Percentiles rank a stretch among this genome's conserved stretches.
Evolutionary conservation across 495 filamentous ascomycete species (phyloP).

Genomic region (Hapsidospora chrysogenum): DNA sequence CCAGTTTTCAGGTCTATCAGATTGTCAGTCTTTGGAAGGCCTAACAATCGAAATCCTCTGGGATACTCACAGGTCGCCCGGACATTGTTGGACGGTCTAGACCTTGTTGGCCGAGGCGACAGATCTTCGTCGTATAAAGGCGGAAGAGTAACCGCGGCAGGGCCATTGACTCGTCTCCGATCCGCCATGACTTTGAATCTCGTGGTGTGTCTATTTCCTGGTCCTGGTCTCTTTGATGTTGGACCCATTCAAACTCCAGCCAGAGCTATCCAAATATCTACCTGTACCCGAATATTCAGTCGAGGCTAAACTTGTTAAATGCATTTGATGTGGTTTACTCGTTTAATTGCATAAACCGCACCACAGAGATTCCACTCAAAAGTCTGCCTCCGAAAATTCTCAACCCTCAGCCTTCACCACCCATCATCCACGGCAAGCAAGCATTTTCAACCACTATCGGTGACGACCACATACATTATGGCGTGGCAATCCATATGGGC

Average conservation of each 20-base stretch:
- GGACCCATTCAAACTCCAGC: slow-evolving; percentile 1
- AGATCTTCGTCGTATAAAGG: slow-evolving; percentile 43
- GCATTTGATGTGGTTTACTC: background rate
- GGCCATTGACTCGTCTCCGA: slow-evolving; percentile 81
- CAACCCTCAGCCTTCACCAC: no score
- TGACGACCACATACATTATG: background rate
- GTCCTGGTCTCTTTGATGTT: background rate
- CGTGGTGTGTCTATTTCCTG: slow-evolving; percentile 1
- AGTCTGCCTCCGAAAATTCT: no score
- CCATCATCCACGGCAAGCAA: no score
- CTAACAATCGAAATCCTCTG: background rate
- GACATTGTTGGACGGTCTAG: slow-evolving; percentile 40
- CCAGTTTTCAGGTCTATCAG: slow-evolving; percentile 71
- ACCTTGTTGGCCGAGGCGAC: slow-evolving; percentile 14
- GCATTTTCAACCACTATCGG: no score
- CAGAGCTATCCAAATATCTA: no score
- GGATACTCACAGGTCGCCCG: slow-evolving; percentile 64
- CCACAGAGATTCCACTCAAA: slow-evolving; percentile 1
- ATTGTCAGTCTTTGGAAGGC: slow-evolving; percentile 5
- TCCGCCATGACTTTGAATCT: slow-evolving; percentile 45
- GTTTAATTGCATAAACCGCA: slow-evolving; percentile 1
- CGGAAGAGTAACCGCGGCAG: slow-evolving; percentile 58
- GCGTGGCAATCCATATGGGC: background rate
- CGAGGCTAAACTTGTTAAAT: no score
- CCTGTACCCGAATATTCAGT: no score